phyloP scores from a whole-genome alignment of 2,329 filamentous ascomycete species.

The Tricladium varicosporioides region DNA sequence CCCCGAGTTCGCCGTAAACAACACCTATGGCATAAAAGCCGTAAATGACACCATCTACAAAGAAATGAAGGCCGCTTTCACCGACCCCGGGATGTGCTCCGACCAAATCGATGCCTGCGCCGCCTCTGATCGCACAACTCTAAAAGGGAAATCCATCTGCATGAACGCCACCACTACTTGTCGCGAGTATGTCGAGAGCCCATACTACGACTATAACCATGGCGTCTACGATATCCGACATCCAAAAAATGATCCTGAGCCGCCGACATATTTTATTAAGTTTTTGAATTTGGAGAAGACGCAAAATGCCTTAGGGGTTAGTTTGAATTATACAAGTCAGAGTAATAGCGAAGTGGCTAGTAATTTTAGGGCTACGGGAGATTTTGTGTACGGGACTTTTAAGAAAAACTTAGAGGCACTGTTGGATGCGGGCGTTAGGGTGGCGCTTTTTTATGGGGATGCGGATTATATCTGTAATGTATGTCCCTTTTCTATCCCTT shows the following conservation, averaged over 20 bases:
- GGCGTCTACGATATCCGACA: conserved; percentile 38
- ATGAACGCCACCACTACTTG: not conserved
- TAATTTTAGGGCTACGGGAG: conserved; percentile 47
- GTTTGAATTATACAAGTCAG: conserved; percentile 52
- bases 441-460: conserved; percentile 68
- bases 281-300: conserved; percentile 35
- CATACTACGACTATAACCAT: not conserved
- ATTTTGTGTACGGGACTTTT: conserved; percentile 60
- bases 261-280: conserved; percentile 3
- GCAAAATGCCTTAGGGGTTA: conserved; percentile 58
- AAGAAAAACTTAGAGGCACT: conserved; percentile 57
- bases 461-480: conserved; percentile 57
- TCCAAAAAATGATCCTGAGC: conserved; percentile 13
- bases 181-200: not conserved
- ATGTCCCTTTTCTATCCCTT: too few species aligned
- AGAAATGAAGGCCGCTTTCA: conserved; percentile 4
- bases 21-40: conserved; percentile 50
- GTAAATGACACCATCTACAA: not conserved
- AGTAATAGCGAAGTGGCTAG: conserved; percentile 40
- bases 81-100: conserved; percentile 1
- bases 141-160: not conserved
- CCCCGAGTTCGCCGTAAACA: conserved; percentile 25
- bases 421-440: conserved; percentile 58
- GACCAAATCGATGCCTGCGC: conserved; percentile 3
- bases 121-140: not conserved